Conservation (phyloP, 345 rosid species). For the Syzygium aromaticum region DNA sequence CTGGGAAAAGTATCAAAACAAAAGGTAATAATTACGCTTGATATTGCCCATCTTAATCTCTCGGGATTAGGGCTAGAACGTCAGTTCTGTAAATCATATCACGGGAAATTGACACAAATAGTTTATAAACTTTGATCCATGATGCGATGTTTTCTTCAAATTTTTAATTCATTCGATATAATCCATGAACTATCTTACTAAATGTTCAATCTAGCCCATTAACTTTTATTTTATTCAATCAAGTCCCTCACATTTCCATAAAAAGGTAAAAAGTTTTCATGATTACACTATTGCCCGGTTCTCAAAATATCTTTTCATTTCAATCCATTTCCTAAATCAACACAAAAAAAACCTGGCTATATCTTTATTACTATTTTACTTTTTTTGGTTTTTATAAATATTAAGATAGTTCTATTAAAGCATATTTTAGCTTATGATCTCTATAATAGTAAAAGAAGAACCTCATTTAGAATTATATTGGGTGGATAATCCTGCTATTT, state of each 20-base stretch:
- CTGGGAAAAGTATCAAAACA: neutral
- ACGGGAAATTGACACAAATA: neutral
- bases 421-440: neutral
- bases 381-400: neutral
- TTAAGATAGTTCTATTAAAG: neutral
- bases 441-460: neutral
- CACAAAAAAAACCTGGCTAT: neutral
- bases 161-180: neutral
- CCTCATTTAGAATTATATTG: neutral
- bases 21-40: neutral
- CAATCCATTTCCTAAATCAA: neutral
- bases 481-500: neutral
- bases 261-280: neutral
- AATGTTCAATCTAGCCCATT: neutral
- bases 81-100: neutral
- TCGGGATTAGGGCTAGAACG: neutral
- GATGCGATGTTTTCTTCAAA: neutral
- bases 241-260: neutral
- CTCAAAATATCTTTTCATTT: neutral
- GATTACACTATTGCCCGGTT: neutral
- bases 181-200: fast-evolving
- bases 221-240: neutral
- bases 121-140: neutral
- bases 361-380: neutral
- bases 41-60: neutral